Percentiles rank a stretch among this genome's conserved stretches.
These are phyloP conservation scores for Chloroidium sp. DNA, from an alignment of 163 green algal species.

Conservation along the genomic window DNA sequence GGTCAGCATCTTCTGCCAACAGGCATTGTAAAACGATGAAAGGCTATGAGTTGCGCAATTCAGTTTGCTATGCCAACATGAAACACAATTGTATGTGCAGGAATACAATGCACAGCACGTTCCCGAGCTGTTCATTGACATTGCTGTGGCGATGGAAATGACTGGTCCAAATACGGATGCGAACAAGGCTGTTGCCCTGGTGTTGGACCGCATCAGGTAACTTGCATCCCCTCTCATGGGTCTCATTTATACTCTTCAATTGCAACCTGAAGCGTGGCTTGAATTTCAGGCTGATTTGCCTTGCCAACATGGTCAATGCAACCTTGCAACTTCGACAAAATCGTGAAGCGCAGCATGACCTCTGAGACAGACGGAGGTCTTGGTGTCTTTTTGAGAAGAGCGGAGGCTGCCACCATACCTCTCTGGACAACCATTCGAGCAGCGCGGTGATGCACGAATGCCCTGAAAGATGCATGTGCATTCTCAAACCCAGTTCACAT, in stretches of 20 bases:
- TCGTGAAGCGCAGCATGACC: constrained; percentile 22
- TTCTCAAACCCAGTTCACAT: constrained; percentile 3
- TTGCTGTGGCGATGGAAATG: constrained; percentile 22
- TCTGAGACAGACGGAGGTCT: constrained; percentile 14
- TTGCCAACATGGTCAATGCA: background rate
- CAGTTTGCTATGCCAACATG: no score
- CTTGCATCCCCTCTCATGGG: constrained; percentile 13
- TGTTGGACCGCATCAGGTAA: constrained; percentile 14
- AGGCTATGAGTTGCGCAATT: no score
- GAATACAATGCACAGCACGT: background rate
- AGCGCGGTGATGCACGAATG: constrained; percentile 5
- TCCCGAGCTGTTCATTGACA: constrained; percentile 22
- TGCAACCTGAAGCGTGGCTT: no score
- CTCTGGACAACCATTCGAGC: no score
- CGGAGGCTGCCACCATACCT: no score
- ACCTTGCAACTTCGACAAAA: constrained; percentile 20
- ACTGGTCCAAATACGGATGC: background rate
- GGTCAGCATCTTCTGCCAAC: no score
- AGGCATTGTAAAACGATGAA: no score
- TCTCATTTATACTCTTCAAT: background rate
- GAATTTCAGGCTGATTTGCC: no score
- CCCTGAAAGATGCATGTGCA: constrained; percentile 26
- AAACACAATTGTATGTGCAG: no score
- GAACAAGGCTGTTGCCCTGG: background rate
- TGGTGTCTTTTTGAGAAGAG: no score